These are phyloP conservation scores for Dioscorea dumetorum DNA, from an alignment of 106 monocot species.

Conservation along the genomic window DNA sequence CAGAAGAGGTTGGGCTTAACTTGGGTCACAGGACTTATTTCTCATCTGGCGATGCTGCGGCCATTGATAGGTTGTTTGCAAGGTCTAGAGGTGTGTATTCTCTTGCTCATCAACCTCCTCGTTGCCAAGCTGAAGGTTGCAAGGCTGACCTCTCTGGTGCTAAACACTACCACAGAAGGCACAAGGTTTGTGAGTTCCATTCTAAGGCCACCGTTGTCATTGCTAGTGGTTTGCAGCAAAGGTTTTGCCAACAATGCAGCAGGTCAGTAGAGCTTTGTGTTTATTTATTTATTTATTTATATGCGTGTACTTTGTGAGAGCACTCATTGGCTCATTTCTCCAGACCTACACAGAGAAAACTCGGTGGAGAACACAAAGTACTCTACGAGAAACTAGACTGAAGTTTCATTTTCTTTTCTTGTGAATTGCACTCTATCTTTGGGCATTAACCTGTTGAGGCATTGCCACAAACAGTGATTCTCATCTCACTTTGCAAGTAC, in stretches of 20 bases:
- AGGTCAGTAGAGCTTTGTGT: conserved; percentile 9
- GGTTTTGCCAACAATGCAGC: conserved; percentile 55
- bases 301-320: too few species aligned
- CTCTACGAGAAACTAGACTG: too few species aligned
- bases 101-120: conserved; percentile 13
- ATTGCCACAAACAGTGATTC: too few species aligned
- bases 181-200: conserved; percentile 55
- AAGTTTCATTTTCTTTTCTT: too few species aligned
- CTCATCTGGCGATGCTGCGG: conserved; percentile 18
- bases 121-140: conserved; percentile 41
- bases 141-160: conserved; percentile 46
- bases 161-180: conserved; percentile 49
- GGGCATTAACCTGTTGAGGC: too few species aligned
- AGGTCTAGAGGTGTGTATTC: conserved; percentile 25
- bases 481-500: too few species aligned
- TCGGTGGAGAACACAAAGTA: too few species aligned
- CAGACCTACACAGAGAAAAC: too few species aligned
- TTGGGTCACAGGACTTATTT: conserved; percentile 41
- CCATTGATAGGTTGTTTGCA: conserved; percentile 23
- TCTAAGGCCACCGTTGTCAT: conserved; percentile 44
- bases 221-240: conserved; percentile 36
- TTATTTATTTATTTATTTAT: too few species aligned
- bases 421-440: too few species aligned
- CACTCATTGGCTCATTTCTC: too few species aligned
- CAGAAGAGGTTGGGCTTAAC: conserved; percentile 20